These are phyloP conservation scores for Fragosphaeria purpurea DNA, from an alignment of 2,329 filamentous ascomycete species.

Conservation along the genomic window DNA sequence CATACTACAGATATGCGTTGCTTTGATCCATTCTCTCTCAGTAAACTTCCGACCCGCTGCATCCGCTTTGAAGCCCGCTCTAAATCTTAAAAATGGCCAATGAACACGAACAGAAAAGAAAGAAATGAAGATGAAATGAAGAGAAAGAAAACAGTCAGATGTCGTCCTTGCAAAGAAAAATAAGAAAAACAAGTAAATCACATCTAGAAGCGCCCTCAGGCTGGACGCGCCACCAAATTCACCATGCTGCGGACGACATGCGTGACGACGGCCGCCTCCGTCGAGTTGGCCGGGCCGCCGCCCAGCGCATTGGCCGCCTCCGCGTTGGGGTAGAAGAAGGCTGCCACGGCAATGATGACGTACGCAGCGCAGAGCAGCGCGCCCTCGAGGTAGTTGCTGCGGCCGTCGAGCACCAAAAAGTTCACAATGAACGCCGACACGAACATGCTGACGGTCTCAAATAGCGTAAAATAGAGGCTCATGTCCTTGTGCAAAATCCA, in stretches of 20 bases:
- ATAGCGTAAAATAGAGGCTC: constrained; percentile 62
- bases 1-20: too few relatives aligned
- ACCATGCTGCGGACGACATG: constrained; percentile 1
- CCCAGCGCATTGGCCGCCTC: constrained; percentile 15
- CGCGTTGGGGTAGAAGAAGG: constrained; percentile 16
- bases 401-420: constrained; percentile 63
- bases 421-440: constrained; percentile 63
- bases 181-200: not conserved
- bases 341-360: constrained; percentile 19
- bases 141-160: not conserved
- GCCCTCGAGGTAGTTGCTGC: constrained; percentile 52
- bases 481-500: constrained; percentile 47
- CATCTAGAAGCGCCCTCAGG: not conserved
- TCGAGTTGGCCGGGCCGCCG: constrained; percentile 7
- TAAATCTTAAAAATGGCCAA: not conserved
- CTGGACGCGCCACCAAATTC: not conserved
- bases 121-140: not conserved
- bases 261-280: not conserved
- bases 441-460: constrained; percentile 65
- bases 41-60: too few relatives aligned
- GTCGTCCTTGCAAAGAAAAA: too few relatives aligned
- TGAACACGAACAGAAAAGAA: not conserved
- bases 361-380: constrained; percentile 20
- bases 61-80: too few relatives aligned
- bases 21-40: too few relatives aligned